Evolutionary conservation across 176 grass and related monocot genomes (phyloP).

Genomic region (Canna indica): DNA sequence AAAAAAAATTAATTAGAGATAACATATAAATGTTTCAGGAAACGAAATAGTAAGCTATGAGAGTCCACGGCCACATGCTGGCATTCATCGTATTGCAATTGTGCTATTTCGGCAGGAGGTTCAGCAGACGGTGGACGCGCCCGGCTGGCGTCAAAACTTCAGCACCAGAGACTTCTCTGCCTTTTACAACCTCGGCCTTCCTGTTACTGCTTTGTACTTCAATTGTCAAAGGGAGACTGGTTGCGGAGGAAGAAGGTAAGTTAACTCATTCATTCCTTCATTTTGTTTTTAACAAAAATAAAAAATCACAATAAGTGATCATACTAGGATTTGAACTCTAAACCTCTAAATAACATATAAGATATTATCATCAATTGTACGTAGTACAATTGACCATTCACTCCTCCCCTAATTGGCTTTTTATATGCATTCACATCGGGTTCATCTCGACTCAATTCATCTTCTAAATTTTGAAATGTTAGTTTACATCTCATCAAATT

Average conservation of each 20-base stretch:
- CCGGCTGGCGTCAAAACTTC: constrained; percentile 90
- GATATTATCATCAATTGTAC: too few species aligned
- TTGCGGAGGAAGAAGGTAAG: constrained; percentile 88
- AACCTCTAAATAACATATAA: too few species aligned
- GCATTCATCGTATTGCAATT: constrained; percentile 64
- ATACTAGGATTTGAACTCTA: too few species aligned
- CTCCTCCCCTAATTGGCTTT: too few species aligned
- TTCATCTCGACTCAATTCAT: too few species aligned
- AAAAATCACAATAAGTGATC: too few species aligned
- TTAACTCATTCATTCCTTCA: too few species aligned
- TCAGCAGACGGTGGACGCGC: constrained; percentile 38
- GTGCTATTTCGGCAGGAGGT: constrained; percentile 46
- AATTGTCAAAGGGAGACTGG: constrained; percentile 87
- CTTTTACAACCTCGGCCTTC: constrained; percentile 62
- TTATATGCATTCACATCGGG: too few species aligned
- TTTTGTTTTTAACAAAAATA: too few species aligned
- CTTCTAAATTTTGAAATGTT: too few species aligned
- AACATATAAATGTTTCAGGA: constrained; percentile 15
- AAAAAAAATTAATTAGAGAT: neutral
- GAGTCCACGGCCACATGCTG: constrained; percentile 50
- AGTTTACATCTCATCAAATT: too few species aligned
- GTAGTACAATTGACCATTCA: too few species aligned
- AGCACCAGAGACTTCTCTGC: constrained; percentile 74
- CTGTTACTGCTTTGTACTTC: constrained; percentile 73
- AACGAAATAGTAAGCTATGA: constrained; percentile 48